phyloP scores from a whole-genome alignment of 495 filamentous ascomycete species.

The Sordaria brevicollis region DNA sequence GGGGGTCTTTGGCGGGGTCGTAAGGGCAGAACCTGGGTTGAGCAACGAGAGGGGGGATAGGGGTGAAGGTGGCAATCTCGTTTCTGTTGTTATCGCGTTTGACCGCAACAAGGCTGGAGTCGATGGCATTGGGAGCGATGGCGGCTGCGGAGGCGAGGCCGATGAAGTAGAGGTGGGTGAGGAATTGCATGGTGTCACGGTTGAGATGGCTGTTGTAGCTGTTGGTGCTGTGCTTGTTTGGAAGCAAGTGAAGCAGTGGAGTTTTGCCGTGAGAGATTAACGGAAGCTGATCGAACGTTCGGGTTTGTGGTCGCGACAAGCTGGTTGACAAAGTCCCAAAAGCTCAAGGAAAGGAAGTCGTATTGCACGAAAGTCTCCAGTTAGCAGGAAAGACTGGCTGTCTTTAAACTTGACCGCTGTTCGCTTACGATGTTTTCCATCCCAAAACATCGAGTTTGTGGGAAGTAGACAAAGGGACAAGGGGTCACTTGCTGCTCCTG shows the following conservation, averaged over 20 bases:
- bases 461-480: not conserved
- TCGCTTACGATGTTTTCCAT: not conserved
- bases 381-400: not conserved
- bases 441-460: not conserved
- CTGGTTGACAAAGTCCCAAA: not conserved
- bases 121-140: not conserved
- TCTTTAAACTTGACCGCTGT: not conserved
- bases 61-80: not conserved
- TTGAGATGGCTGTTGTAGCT: no score
- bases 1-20: not conserved
- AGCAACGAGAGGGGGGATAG: not conserved
- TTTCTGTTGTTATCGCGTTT: not conserved
- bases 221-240: no score
- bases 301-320: not conserved
- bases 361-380: not conserved
- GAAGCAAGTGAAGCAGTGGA: not conserved
- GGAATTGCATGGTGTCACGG: not conserved
- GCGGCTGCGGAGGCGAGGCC: not conserved
- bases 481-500: not conserved
- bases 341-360: not conserved
- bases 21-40: not conserved
- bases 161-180: not conserved
- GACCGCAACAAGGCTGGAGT: no score
- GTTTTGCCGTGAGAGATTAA: not conserved
- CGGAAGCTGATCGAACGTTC: not conserved